phyloP scores from a whole-genome alignment of 169 alveolate genomes.

The Plasmodium coatneyi region DNA sequence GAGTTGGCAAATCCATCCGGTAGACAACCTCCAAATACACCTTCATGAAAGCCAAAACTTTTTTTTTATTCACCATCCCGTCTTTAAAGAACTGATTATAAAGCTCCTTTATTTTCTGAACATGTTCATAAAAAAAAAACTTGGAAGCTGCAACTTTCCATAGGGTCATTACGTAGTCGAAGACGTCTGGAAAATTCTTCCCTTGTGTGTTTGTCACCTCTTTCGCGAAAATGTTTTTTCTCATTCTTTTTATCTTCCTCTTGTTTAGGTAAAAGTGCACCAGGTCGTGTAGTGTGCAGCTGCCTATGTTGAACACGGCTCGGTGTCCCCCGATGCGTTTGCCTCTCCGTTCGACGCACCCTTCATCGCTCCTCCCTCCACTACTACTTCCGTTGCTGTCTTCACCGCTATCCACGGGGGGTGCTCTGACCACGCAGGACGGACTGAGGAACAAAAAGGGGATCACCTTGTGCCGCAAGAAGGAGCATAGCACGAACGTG shows the following conservation, averaged over 20 bases:
- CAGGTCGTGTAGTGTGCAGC: background rate
- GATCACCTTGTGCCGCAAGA: constrained; percentile 49
- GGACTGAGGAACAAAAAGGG: constrained; percentile 59
- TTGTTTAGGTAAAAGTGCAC: constrained; percentile 34
- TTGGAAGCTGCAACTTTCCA: constrained; percentile 13
- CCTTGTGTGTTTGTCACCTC: constrained; percentile 38
- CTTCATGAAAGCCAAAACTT: constrained; percentile 25
- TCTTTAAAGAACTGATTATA: constrained; percentile 64
- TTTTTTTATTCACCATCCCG: constrained; percentile 38
- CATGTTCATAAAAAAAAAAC: constrained; percentile 66
- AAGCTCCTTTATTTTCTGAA: constrained; percentile 44
- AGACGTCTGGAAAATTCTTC: constrained; percentile 44
- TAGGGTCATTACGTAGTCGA: constrained; percentile 25
- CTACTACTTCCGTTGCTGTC: background rate
- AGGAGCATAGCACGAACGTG: constrained; percentile 15
- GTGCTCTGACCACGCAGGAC: constrained; percentile 8
- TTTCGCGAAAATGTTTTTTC: constrained; percentile 15
- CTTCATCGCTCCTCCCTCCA: background rate
- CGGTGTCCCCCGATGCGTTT: background rate
- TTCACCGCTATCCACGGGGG: background rate
- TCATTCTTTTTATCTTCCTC: constrained; percentile 10
- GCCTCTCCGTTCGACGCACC: background rate
- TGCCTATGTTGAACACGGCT: background rate
- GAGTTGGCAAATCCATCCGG: constrained; percentile 58
- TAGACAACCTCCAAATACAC: constrained; percentile 16